A percentile compares a stretch with the other conserved stretches of the same genome.
Conservation (phyloP, 208 protist genomes). For the Ichthyophonus hoferi region DNA sequence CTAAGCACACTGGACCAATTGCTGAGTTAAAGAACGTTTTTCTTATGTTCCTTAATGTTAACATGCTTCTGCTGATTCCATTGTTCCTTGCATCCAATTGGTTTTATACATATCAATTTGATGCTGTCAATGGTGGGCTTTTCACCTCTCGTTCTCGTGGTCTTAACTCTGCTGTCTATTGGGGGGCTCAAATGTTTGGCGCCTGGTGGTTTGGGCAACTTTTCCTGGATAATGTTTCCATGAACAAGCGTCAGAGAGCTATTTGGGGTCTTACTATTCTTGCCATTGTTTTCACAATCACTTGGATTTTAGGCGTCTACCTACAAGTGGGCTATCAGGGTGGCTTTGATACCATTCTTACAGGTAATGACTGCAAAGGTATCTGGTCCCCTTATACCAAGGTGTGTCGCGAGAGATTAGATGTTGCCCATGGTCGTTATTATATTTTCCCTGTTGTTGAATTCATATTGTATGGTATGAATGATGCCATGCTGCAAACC, state of each 20-base stretch:
- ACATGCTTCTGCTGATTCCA: constrained; percentile 5
- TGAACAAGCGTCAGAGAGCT: neutral
- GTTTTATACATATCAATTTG: constrained; percentile 19
- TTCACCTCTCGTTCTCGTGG: neutral
- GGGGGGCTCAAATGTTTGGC: constrained; percentile 4
- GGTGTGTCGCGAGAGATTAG: too few species aligned
- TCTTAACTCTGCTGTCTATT: constrained; percentile 22
- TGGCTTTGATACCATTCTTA: too few species aligned
- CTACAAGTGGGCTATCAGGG: too few species aligned
- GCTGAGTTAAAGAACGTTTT: neutral
- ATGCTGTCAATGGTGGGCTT: neutral
- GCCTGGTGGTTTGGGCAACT: neutral
- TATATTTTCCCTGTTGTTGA: neutral
- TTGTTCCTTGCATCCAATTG: neutral
- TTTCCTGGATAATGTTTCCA: neutral
- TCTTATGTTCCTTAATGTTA: neutral
- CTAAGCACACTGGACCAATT: neutral
- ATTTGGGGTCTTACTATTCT: neutral
- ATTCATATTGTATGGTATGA: neutral
- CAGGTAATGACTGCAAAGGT: too few species aligned
- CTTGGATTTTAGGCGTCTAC: too few species aligned
- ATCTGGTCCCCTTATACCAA: too few species aligned
- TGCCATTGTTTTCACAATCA: too few species aligned
- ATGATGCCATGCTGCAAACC: neutral
- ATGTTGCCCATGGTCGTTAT: neutral